Evolutionary conservation across 1,139 yeast genomes (phyloP).

Genomic region (Wickerhamomyces sp.): DNA sequence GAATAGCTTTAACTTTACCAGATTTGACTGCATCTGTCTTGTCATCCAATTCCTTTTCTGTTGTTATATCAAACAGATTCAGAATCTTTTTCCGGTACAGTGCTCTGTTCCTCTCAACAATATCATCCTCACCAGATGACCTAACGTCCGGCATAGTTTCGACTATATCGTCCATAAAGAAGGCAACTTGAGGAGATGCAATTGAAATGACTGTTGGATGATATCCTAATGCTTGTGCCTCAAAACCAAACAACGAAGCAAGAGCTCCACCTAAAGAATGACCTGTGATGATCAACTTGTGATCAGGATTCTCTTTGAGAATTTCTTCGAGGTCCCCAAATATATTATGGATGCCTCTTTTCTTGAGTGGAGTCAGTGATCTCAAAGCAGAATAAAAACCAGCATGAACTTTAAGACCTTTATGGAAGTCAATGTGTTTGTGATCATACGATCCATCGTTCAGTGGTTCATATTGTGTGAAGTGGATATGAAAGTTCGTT

Average conservation of each 20-base stretch:
- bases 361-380: neutral
- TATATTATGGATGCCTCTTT: neutral
- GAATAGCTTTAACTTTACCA: neutral
- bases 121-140: neutral
- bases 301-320: constrained; percentile 25
- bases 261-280: constrained; percentile 65
- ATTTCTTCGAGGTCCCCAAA: neutral
- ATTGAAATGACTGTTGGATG: constrained; percentile 48
- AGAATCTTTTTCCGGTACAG: neutral
- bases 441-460: neutral
- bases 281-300: constrained; percentile 22
- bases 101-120: neutral
- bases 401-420: constrained; percentile 50
- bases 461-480: neutral
- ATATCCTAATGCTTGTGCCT: constrained; percentile 44
- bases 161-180: neutral
- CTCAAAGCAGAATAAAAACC: constrained; percentile 40
- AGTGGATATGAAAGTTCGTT: neutral
- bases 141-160: no score
- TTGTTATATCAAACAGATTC: neutral
- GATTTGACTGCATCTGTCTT: neutral
- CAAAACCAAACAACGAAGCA: constrained; percentile 54
- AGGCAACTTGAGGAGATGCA: constrained; percentile 58
- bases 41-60: neutral
- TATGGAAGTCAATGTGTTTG: constrained; percentile 27